A percentile compares a stretch with the other conserved stretches of the same genome.
phyloP scores from a whole-genome alignment of 768 basidiomycete genomes.

The Trichaptum fuscoviolaceum region DNA sequence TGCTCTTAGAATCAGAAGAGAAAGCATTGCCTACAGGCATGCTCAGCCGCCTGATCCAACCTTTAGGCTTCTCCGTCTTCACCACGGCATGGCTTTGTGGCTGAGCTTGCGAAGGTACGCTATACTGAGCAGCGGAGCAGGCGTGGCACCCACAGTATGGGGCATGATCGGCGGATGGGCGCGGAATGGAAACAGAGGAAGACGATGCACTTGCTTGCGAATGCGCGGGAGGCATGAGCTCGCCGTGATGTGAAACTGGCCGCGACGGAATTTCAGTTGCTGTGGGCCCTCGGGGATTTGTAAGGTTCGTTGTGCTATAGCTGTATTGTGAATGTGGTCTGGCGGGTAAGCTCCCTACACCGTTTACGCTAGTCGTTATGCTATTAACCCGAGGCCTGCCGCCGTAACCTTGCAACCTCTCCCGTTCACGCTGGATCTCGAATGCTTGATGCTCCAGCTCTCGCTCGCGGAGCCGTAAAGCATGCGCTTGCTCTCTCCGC shows the following conservation, averaged over 20 bases:
- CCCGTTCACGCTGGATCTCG: conserved; percentile 55
- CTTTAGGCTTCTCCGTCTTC: conserved; percentile 54
- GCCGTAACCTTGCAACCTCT: conserved; percentile 26
- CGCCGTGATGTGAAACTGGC: conserved; percentile 7
- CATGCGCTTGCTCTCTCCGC: conserved; percentile 49
- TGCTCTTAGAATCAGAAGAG: conserved; percentile 49
- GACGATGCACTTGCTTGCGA: conserved; percentile 19
- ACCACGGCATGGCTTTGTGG: conserved; percentile 38
- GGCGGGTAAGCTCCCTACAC: conserved; percentile 14
- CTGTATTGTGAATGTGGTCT: conserved; percentile 27
- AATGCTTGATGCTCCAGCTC: conserved; percentile 48
- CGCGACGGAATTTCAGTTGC: conserved; percentile 16
- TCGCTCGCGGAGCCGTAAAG: conserved; percentile 46
- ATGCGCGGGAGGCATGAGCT: conserved; percentile 18
- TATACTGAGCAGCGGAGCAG: conserved; percentile 57
- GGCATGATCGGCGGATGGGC: conserved; percentile 39
- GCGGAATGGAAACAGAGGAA: conserved; percentile 19
- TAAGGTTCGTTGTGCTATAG: conserved; percentile 38
- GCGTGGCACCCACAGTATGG: conserved; percentile 62
- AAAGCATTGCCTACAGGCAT: conserved; percentile 63
- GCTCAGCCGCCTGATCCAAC: conserved; percentile 74
- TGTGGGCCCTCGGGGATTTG: conserved; percentile 19
- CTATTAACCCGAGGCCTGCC: not conserved
- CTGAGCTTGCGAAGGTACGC: conserved; percentile 33
- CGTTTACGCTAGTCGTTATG: conserved; percentile 10